Base-by-base conservation (phyloP, 208 protist genomes). In the Phytomonas sp. region DNA sequence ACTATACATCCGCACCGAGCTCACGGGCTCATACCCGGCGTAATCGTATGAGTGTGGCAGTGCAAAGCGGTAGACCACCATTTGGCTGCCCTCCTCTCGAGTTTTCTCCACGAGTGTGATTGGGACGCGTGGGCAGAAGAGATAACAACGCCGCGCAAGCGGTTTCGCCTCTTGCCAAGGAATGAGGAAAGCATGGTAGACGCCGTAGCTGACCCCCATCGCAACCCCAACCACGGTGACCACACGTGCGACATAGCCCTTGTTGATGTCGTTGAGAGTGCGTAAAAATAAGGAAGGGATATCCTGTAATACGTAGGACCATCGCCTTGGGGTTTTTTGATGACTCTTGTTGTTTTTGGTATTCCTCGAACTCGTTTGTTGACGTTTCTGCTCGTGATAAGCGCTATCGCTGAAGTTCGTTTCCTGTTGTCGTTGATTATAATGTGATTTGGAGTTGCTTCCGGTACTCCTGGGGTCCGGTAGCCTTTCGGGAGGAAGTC, bases 11-110 rank as follows among this genome's bases (percentile, higher is more conserved):
- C 72, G 81, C 9, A 96, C 91, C 20, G 86, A 93, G 77, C 86
- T 94, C 26, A 96, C 82, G 5, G 88, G 88, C 33, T 85, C 85
- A 73, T 96, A 93, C 13, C 91, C 91, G 59, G 88, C 82, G 81
- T 91, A 93, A 78, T 96, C 91, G 75, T 89, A 92, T 66, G 72
- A 81, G 76, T 92, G 77, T 0, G 91, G 88, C 46, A 96, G 72
- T 0, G 88, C 85, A 66, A 96, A 93, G 33, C 91, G 84, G 30
- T 87, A 86, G 4, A 85, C 60, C 37, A 82, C 69, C 86, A 96
- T 91, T 40, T 81, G 68, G 32, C 74, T 84, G n/a, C 73, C 80
- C 40, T 81, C 74, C 33, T 85, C 69, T 6, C 74, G 69, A 32
- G 79, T 80, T 69, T 87, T 84, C 51, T 92, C 85, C 0, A 96